Evolutionary conservation across 352 stramenopile genomes (phyloP), one percentile per base, ranked within the genome.

Genomic region (Globisporangium polare): DNA sequence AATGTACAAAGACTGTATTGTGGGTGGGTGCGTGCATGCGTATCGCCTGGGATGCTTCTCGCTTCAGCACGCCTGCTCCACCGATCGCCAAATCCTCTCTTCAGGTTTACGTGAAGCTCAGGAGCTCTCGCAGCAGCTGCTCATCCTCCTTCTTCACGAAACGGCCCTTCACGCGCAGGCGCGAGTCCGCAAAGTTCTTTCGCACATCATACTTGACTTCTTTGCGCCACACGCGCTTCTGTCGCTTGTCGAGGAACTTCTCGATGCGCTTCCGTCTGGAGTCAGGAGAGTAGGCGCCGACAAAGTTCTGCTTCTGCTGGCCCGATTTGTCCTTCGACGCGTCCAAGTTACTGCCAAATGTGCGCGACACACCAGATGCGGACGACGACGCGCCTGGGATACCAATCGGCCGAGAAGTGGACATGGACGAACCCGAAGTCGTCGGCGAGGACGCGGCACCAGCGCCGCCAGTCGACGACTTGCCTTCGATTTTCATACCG

Each of bases 131-230:
- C 68, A 97, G 67, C 55, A 97, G 61, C 58, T 97, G 82, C 66
- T 97, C 89, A 68, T 99, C 96, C 73, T 99, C 96, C 63, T 99
- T 99, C 65, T 98, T 99, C 18, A 99, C 96, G 68, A 99, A 99
- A 2, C 96, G 83, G 13, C 96, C 93, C 73, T 99, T 99, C 9
- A 99, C 96, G 39, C 97, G 80, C 62, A 99, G 69, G 65, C 97
- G 79, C 68, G 92, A 98, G 75, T 99, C 96, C 20, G 97, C 97
- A 89, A 99, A 99, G 63, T 98, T 98, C 72, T 99, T 99, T 9
- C 97, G 80, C 37, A 99, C 95, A 73, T 99, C 95, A 66, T 99
- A 99, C 75, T 99, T 98, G 42, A 99, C 95, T 56, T 92, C 82
- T 72, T 97, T 98, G 39, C 81, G 74, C 87, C 95, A 98, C 69